A percentile compares a stretch with the other conserved stretches of the same genome.
These are phyloP conservation scores for Conticribra weissflogii DNA, from an alignment of 108 stramenopile species.

Conservation along the genomic window DNA sequence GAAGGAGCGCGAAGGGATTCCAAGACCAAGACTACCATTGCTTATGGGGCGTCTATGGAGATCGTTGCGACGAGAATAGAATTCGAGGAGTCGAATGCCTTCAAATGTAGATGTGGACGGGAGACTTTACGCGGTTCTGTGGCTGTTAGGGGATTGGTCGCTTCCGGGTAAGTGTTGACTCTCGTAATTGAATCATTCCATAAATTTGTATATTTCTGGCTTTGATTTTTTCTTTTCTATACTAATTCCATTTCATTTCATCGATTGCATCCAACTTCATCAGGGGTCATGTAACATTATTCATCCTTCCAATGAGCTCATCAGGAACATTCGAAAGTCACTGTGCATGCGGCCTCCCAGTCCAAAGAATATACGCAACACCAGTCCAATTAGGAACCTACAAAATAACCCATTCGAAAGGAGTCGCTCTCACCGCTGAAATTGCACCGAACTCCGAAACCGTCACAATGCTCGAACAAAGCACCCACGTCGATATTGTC, in stretches of 20 bases:
- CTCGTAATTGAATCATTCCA: no score
- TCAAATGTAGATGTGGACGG: slow-evolving; percentile 18
- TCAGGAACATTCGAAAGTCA: slow-evolving; percentile 3
- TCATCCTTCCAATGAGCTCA: slow-evolving; percentile 11
- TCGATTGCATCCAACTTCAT: neutral
- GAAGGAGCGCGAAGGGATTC: slow-evolving; percentile 18
- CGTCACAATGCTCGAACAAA: slow-evolving; percentile 9
- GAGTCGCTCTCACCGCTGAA: slow-evolving; percentile 14
- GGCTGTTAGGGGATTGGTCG: slow-evolving; percentile 34
- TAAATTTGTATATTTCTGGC: no score
- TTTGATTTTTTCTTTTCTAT: neutral
- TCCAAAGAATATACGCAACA: slow-evolving; percentile 16
- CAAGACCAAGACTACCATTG: slow-evolving; percentile 20
- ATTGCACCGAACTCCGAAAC: slow-evolving; percentile 4
- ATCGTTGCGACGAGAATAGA: slow-evolving; percentile 40
- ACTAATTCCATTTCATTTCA: neutral
- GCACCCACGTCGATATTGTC: neutral
- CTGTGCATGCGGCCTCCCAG: slow-evolving; percentile 14
- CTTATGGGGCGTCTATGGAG: slow-evolving; percentile 33
- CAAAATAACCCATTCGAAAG: slow-evolving; percentile 10
- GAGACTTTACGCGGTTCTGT: slow-evolving; percentile 14
- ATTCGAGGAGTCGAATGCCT: slow-evolving; percentile 21
- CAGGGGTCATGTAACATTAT: slow-evolving; percentile 12
- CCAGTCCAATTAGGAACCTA: slow-evolving; percentile 21
- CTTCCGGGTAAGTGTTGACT: slow-evolving; percentile 12